Percentiles rank a stretch among this genome's conserved stretches.
Conservation (phyloP, 805 yeast species). For the Komagataella populi region DNA sequence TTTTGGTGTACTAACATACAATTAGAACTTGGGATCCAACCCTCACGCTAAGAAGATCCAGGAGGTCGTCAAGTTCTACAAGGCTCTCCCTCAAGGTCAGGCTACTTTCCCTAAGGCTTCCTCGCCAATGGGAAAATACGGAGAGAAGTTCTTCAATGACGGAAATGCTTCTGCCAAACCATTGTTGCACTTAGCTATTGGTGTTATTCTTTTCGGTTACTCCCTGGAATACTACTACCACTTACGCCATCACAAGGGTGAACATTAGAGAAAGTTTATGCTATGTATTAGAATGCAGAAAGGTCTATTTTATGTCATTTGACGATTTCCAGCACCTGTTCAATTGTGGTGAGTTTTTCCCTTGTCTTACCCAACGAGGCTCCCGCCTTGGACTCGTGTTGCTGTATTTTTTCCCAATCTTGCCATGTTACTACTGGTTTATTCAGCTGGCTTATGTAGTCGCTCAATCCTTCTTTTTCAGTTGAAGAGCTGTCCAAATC, state of each 20-base stretch:
- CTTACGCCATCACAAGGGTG: conserved; percentile 45
- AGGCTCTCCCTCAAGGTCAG: conserved; percentile 88
- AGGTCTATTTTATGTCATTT: conserved; percentile 1
- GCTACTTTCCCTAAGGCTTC: conserved; percentile 65
- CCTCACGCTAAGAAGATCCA: conserved; percentile 96
- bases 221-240: conserved; percentile 90
- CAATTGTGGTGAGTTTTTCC: conserved; percentile 35
- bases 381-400: conserved; percentile 39
- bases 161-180: conserved; percentile 79
- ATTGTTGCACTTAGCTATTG: conserved; percentile 59
- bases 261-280: conserved; percentile 22
- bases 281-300: conserved; percentile 5
- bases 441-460: conserved; percentile 1
- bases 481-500: conserved; percentile 28
- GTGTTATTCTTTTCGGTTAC: conserved; percentile 69
- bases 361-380: conserved; percentile 33
- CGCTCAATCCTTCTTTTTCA: neutral
- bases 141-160: conserved; percentile 75
- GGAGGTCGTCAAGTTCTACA: conserved; percentile 90
- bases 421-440: conserved; percentile 37
- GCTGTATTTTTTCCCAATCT: conserved; percentile 51
- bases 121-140: conserved; percentile 64
- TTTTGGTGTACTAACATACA: neutral
- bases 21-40: conserved; percentile 79
- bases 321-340: conserved; percentile 30